A percentile compares a stretch with the other conserved stretches of the same genome.
phyloP scores from a whole-genome alignment of 257 asterid species.

The Osmanthus fragrans region DNA sequence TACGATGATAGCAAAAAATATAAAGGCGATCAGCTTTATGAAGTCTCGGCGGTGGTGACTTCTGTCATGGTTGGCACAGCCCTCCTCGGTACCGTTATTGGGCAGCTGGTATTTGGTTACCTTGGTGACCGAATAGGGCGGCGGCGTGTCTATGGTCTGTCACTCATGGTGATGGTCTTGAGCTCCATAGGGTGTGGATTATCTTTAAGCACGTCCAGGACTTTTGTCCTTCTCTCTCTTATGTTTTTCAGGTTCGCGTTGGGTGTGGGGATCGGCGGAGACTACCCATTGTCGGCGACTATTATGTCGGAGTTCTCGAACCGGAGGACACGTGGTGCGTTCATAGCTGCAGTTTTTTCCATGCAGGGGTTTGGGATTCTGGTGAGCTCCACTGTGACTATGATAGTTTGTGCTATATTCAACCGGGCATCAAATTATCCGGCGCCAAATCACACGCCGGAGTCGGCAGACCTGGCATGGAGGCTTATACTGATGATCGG shows the following conservation, averaged over 20 bases:
- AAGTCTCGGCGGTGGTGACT: constrained; percentile 32
- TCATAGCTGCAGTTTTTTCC: constrained; percentile 61
- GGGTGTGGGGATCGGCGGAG: constrained; percentile 65
- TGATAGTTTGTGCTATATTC: constrained; percentile 48
- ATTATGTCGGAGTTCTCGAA: constrained; percentile 67
- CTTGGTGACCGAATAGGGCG: constrained; percentile 57
- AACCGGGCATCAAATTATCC: constrained; percentile 27
- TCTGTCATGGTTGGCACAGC: constrained; percentile 41
- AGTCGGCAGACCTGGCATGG: constrained; percentile 61
- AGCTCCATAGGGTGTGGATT: constrained; percentile 56
- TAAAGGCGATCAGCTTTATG: neutral
- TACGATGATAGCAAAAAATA: constrained; percentile 15
- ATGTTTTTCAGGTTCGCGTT: constrained; percentile 49
- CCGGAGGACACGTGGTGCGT: constrained; percentile 52
- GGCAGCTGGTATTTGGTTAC: constrained; percentile 48
- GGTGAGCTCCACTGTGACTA: constrained; percentile 48
- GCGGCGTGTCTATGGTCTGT: constrained; percentile 49
- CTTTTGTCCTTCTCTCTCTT: constrained; percentile 47
- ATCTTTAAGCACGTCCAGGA: constrained; percentile 43
- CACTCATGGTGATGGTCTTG: constrained; percentile 53
- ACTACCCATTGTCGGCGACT: constrained; percentile 64
- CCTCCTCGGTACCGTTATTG: constrained; percentile 53
- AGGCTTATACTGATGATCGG: constrained; percentile 56
- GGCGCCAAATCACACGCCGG: constrained; percentile 16
- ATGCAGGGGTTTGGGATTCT: constrained; percentile 76